Evolutionary conservation across 2,329 filamentous ascomycete genomes (phyloP).

Genomic region (Clonostachys chloroleuca): DNA sequence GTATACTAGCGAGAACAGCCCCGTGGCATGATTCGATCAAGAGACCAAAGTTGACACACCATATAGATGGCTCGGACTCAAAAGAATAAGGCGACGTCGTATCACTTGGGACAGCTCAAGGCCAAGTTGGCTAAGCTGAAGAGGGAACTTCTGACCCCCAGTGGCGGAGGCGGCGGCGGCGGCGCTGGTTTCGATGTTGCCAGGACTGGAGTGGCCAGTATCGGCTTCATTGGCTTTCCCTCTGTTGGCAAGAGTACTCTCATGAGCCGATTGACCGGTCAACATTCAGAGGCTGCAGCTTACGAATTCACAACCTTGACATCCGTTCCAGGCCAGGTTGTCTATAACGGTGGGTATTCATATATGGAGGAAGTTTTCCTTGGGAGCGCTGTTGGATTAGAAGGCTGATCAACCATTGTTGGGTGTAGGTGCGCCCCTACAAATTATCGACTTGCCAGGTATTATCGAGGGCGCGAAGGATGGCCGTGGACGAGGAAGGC

Average conservation of each 20-base stretch:
- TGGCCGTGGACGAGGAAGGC: constrained; percentile 92
- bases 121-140: constrained; percentile 98
- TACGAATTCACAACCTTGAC: constrained; percentile 99
- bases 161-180: constrained; percentile 77
- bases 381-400: neutral
- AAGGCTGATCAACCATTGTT: neutral
- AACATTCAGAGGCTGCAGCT: constrained; percentile 94
- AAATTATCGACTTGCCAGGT: constrained; percentile 97
- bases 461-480: constrained; percentile 99
- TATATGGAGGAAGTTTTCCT: neutral
- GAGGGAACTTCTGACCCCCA: constrained; percentile 86
- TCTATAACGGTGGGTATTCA: constrained; percentile 69
- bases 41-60: neutral
- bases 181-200: constrained; percentile 95
- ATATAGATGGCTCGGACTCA: constrained; percentile 88
- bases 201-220: constrained; percentile 92
- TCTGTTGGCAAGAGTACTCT: constrained; percentile 98
- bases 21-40: neutral
- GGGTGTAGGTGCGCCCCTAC: constrained; percentile 72
- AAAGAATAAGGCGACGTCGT: constrained; percentile 95
- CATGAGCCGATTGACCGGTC: constrained; percentile 90
- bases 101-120: constrained; percentile 92
- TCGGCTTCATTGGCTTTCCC: constrained; percentile 97
- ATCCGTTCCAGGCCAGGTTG: constrained; percentile 91
- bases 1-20: constrained; percentile 16